Percentiles rank a stretch among this genome's conserved stretches.
Conservation (phyloP, 495 filamentous ascomycete species). For the Penicillium manginii region DNA sequence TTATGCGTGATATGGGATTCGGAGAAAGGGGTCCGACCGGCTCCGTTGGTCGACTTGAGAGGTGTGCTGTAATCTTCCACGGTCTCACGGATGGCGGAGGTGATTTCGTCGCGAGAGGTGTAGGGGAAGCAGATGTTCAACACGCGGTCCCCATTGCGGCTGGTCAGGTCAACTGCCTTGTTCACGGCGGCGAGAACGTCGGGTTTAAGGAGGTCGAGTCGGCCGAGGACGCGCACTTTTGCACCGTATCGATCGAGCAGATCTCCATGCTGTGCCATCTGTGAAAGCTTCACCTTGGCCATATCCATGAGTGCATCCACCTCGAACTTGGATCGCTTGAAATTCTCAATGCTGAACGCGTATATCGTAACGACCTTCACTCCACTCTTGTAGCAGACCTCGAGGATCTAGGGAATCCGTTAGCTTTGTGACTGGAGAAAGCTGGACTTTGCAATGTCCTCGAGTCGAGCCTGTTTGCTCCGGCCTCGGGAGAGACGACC, state of each 20-base stretch:
- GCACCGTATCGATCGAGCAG: slow-evolving; percentile 92
- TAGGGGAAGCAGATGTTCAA: slow-evolving; percentile 98
- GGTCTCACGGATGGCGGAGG: slow-evolving; percentile 83
- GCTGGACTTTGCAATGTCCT: neutral
- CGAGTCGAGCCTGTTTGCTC: neutral
- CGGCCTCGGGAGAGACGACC: slow-evolving; percentile 12
- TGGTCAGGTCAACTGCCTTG: slow-evolving; percentile 79
- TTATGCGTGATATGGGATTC: slow-evolving; percentile 84
- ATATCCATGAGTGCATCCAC: slow-evolving; percentile 98
- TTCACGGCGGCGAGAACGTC: slow-evolving; percentile 90
- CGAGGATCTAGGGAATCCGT: slow-evolving; percentile 68
- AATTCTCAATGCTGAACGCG: slow-evolving; percentile 98
- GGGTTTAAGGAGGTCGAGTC: slow-evolving; percentile 74
- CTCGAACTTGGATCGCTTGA: slow-evolving; percentile 96
- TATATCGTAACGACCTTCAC: slow-evolving; percentile 95
- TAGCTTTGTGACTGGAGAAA: neutral
- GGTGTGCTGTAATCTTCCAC: slow-evolving; percentile 80
- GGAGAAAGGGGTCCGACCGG: slow-evolving; percentile 71
- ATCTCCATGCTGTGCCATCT: slow-evolving; percentile 91
- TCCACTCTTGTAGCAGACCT: slow-evolving; percentile 96
- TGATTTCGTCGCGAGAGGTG: slow-evolving; percentile 94
- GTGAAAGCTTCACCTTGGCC: slow-evolving; percentile 89
- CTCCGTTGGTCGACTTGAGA: slow-evolving; percentile 38
- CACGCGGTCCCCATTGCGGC: slow-evolving; percentile 77
- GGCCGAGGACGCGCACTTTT: slow-evolving; percentile 78